Evolutionary conservation across 2,329 filamentous ascomycete species (phyloP), one percentile per base, ranked within the genome.

Genomic region (Leptosphaerulina australis): DNA sequence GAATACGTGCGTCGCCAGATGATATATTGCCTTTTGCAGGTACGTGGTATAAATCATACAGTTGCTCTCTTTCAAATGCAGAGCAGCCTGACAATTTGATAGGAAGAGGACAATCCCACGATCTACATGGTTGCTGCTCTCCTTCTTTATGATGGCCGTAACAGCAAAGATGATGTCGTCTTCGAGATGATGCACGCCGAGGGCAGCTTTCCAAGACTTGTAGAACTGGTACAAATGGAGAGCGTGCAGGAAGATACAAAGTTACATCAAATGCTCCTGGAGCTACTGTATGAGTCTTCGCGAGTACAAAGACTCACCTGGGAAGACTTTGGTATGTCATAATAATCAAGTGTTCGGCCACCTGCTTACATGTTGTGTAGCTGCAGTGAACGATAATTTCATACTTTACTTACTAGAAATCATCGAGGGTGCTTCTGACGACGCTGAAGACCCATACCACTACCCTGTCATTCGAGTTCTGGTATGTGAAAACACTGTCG

Each of bases 271-370:
- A 76, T 94, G 55, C 78, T 97, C 43, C 80, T 99, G 64, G 89
- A 97, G 73, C 77, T 99, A 48, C 82, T 97, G 69, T 99, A 96
- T 74, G 94, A 97, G 77, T 97, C 97, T 88, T 92, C 91, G 34
- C 84, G 95, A 53, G 91, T 97, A 70, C 91, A 97, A 73, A 83
- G 86, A 56, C 77, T 99, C 52, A 86, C 83, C 45, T 76, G 82
- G 53, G 85, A 90, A 59, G 93, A 99, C 69, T 76, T 99, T 58
- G 83, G 75, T 90, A 83, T 48, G 88, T 74, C 15, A 30, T 20
- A 3, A 28, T 15, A 11, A 4, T n/a, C 20, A 12, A 29, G n/a
- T 5, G 29, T 20, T 39, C 6, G 11, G 28, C 22, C 21, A n/a
- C 36, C 2, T 11, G 35, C 59, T 67, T 37, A 65, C 51, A 10